Evolutionary conservation across 768 basidiomycete genomes (phyloP).

Genomic region (Mycena olivaceomarginata): DNA sequence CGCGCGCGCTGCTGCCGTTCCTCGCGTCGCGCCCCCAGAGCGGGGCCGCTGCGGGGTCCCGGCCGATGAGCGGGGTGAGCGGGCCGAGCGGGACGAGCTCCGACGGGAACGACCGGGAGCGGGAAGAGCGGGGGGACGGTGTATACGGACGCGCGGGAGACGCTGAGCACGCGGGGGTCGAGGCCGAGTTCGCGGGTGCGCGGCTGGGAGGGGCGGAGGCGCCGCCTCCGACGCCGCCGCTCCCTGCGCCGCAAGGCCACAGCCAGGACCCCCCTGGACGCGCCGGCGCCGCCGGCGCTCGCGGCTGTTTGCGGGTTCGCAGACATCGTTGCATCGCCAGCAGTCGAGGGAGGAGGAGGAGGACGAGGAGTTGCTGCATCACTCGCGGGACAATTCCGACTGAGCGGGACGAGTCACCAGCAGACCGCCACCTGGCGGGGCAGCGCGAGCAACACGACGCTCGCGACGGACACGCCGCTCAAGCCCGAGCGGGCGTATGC

Average conservation of each 20-base stretch:
- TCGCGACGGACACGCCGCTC: constrained; percentile 26
- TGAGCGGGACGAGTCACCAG: background rate
- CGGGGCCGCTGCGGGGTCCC: no score
- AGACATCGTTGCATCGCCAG: constrained; percentile 16
- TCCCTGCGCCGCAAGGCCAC: no score
- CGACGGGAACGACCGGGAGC: constrained; percentile 37
- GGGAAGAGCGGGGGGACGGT: constrained; percentile 45
- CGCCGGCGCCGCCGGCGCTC: constrained; percentile 37
- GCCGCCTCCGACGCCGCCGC: background rate
- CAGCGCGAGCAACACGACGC: constrained; percentile 33
- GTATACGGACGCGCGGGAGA: constrained; percentile 42
- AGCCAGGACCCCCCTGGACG: constrained; percentile 30
- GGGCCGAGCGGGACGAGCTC: constrained; percentile 18
- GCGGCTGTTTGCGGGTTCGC: constrained; percentile 33
- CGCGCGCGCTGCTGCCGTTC: constrained; percentile 35
- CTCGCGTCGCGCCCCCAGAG: constrained; percentile 16
- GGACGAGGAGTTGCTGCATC: background rate
- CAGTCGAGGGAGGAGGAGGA: background rate
- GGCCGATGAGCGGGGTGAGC: constrained; percentile 1
- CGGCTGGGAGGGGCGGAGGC: background rate
- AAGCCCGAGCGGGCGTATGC: constrained; percentile 26
- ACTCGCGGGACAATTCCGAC: background rate
- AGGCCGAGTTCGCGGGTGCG: background rate
- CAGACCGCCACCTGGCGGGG: constrained; percentile 23
- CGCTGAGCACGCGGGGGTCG: constrained; percentile 30